Evolutionary conservation across 352 stramenopile genomes (phyloP).

Genomic region (Pythium plurisporium): DNA sequence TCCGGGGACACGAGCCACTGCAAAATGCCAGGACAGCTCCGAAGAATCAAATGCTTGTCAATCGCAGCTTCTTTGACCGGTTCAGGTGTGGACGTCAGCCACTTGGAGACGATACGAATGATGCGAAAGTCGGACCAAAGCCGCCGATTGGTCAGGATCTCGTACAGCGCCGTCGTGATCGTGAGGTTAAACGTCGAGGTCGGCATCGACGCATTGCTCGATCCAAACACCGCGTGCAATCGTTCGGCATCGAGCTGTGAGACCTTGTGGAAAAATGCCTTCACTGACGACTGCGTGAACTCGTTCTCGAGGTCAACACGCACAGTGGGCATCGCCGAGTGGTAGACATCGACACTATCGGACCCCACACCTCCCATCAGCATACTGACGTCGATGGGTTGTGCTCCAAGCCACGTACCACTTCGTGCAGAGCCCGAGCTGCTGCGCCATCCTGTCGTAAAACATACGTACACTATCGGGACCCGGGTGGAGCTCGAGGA

Average conservation of each 20-base stretch:
- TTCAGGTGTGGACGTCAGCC: slow-evolving; percentile 32
- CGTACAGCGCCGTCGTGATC: slow-evolving; percentile 50
- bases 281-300: slow-evolving; percentile 67
- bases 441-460: slow-evolving; percentile 66
- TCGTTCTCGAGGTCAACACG: slow-evolving; percentile 73
- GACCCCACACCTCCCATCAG: no score
- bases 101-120: slow-evolving; percentile 71
- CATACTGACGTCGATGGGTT: no score
- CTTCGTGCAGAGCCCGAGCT: slow-evolving; percentile 56
- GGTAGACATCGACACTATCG: slow-evolving; percentile 79
- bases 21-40: slow-evolving; percentile 60
- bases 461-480: slow-evolving; percentile 70
- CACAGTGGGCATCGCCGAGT: slow-evolving; percentile 65
- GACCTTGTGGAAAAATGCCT: slow-evolving; percentile 74
- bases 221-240: slow-evolving; percentile 46
- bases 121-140: slow-evolving; percentile 82
- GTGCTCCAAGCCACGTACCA: no score
- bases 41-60: slow-evolving; percentile 42
- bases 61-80: slow-evolving; percentile 31
- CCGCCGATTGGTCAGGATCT: slow-evolving; percentile 70
- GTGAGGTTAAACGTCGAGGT: not conserved
- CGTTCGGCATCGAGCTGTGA: slow-evolving; percentile 66
- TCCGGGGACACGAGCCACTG: slow-evolving; percentile 77
- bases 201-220: not conserved
- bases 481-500: slow-evolving; percentile 70